These are phyloP conservation scores for Trametes meyenii DNA, from an alignment of 768 basidiomycete genomes.

Conservation along the genomic window DNA sequence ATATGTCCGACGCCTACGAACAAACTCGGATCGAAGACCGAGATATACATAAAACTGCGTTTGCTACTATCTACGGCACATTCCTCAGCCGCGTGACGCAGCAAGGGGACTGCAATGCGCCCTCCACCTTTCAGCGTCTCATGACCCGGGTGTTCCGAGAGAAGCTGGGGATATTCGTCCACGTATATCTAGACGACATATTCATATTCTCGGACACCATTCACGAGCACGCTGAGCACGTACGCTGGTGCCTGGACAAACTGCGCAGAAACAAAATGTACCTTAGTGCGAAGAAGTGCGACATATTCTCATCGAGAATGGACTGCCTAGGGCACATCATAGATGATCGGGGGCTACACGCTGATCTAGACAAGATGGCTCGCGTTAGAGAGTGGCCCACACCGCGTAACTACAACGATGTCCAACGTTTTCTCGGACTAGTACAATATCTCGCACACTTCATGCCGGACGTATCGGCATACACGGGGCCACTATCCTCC, in stretches of 20 bases:
- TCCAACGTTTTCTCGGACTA: conserved; percentile 44
- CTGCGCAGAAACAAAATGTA: conserved; percentile 36
- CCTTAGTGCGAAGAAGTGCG: conserved; percentile 38
- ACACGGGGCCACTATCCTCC: conserved; percentile 35
- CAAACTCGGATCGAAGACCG: conserved; percentile 39
- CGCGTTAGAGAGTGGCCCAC: conserved; percentile 38
- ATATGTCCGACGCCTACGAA: conserved; percentile 46
- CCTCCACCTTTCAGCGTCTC: conserved; percentile 47
- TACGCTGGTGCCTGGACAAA: conserved; percentile 36
- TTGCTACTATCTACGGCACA: conserved; percentile 40
- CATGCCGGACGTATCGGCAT: conserved; percentile 39
- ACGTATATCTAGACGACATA: conserved; percentile 50
- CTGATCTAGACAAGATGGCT: conserved; percentile 40
- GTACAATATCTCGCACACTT: conserved; percentile 43
- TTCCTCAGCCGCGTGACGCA: conserved; percentile 46
- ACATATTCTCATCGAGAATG: conserved; percentile 35
- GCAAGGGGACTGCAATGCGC: conserved; percentile 49
- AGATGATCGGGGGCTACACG: conserved; percentile 41
- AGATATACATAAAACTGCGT: conserved; percentile 38
- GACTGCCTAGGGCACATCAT: conserved; percentile 46
- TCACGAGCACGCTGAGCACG: conserved; percentile 42
- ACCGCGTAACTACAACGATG: conserved; percentile 38
- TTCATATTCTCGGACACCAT: conserved; percentile 41
- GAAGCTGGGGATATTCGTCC: conserved; percentile 40
- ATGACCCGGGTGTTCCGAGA: conserved; percentile 45